Evolutionary conservation across 257 asterid genomes (phyloP).

Genomic region (Cynanchum wilfordii): DNA sequence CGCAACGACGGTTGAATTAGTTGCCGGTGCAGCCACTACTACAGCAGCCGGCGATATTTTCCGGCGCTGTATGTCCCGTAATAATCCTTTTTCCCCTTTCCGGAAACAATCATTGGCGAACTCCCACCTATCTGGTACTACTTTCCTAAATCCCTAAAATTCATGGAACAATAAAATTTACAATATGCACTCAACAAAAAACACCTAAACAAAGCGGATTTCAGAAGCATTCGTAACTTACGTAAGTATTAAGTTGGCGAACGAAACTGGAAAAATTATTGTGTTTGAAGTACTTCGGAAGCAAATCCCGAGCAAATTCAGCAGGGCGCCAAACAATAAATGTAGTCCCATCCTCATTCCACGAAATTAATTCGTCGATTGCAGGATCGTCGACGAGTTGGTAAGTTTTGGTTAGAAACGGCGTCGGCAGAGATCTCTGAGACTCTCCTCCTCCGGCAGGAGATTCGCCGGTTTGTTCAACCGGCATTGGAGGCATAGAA

Average conservation of each 20-base stretch:
- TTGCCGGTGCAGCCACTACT: conserved; percentile 4
- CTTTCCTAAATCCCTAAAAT: conserved; percentile 77
- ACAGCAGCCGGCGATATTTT: conserved; percentile 38
- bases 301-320: conserved; percentile 77
- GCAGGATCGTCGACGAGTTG: conserved; percentile 71
- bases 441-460: conserved; percentile 35
- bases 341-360: conserved; percentile 81
- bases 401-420: conserved; percentile 75
- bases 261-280: conserved; percentile 92
- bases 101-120: conserved; percentile 66
- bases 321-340: conserved; percentile 90
- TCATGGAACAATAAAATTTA: neutral
- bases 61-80: conserved; percentile 73
- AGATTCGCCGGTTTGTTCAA: conserved; percentile 36
- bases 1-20: neutral
- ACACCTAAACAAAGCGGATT: neutral
- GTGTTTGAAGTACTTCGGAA: conserved; percentile 83
- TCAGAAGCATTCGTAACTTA: conserved; percentile 8
- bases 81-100: conserved; percentile 54
- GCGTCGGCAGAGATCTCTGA: conserved; percentile 70
- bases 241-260: conserved; percentile 84
- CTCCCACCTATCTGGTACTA: conserved; percentile 92
- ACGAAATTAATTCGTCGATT: conserved; percentile 66
- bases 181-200: neutral
- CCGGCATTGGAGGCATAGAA: conserved; percentile 22